A percentile compares a stretch with the other conserved stretches of the same genome.
Conservation (phyloP, 371 early-diverging fungal genomes). For the Phascolomyces articulosus region DNA sequence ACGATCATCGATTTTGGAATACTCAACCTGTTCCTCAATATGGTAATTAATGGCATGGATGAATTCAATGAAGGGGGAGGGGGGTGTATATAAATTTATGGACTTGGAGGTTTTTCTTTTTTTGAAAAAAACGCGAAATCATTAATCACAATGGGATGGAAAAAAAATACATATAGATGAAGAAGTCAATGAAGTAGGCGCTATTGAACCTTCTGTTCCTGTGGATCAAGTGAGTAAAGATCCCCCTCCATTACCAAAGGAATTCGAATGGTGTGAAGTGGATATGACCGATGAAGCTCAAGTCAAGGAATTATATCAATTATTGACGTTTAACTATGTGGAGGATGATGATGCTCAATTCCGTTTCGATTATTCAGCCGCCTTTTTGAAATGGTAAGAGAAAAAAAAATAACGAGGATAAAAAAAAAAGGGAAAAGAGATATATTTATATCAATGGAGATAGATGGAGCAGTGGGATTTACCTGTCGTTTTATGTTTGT, state of each 20-base stretch:
- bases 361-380: conserved; percentile 93
- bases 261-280: conserved; percentile 88
- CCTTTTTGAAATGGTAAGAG: conserved; percentile 85
- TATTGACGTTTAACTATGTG: conserved; percentile 92
- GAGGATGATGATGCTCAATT: conserved; percentile 96
- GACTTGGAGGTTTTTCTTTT: too few species aligned
- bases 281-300: conserved; percentile 81
- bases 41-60: conserved; percentile 37
- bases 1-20: conserved; percentile 91
- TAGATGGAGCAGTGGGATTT: too few species aligned
- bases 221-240: conserved; percentile 78
- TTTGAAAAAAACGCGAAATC: not conserved
- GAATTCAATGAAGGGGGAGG: not conserved
- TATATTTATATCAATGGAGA: not conserved
- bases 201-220: conserved; percentile 82
- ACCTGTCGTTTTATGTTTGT: not conserved
- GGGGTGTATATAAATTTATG: too few species aligned
- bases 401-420: not conserved
- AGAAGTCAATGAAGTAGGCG: conserved; percentile 71
- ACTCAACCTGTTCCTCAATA: conserved; percentile 93
- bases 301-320: conserved; percentile 85
- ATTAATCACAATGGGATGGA: not conserved
- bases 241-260: conserved; percentile 85
- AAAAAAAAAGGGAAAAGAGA: not conserved
- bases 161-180: conserved; percentile 53